These are phyloP conservation scores for Pistacia atlantica DNA, from an alignment of 345 rosid species.

Conservation along the genomic window DNA sequence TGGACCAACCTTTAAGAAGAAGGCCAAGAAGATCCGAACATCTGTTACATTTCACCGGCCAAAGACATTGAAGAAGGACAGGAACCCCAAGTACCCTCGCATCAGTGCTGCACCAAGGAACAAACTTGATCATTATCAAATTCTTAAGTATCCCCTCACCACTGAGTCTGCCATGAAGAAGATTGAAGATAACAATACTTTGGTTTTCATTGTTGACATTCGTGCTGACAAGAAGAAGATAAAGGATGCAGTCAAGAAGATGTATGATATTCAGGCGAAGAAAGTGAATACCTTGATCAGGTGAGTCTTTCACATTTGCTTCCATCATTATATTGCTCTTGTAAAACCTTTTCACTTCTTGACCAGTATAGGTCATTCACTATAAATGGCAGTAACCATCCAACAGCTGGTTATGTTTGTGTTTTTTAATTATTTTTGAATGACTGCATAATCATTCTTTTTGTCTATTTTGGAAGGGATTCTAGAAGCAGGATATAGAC, in stretches of 20 bases:
- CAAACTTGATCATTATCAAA: slow-evolving; percentile 91
- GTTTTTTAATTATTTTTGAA: background rate
- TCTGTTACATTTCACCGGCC: slow-evolving; percentile 95
- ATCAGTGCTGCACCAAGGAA: slow-evolving; percentile 87
- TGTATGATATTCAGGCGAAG: slow-evolving; percentile 93
- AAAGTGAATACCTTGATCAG: slow-evolving; percentile 95
- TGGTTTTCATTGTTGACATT: slow-evolving; percentile 93
- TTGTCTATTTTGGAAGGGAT: background rate
- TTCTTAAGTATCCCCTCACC: slow-evolving; percentile 88
- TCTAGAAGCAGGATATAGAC: no score
- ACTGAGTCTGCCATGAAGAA: slow-evolving; percentile 96
- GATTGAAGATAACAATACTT: slow-evolving; percentile 93
- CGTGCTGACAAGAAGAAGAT: slow-evolving; percentile 95
- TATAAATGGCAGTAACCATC: background rate
- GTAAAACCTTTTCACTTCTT: background rate
- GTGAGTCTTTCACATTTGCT: slow-evolving; percentile 30
- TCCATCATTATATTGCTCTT: background rate
- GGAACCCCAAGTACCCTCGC: slow-evolving; percentile 78
- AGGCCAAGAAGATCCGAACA: slow-evolving; percentile 73
- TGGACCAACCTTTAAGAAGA: slow-evolving; percentile 78
- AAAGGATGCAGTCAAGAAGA: slow-evolving; percentile 88
- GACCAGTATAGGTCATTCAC: background rate
- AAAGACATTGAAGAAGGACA: slow-evolving; percentile 76
- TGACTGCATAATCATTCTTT: background rate
- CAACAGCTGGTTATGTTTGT: background rate